phyloP scores from a whole-genome alignment of 2,329 filamentous ascomycete species.

The Fusarium algeriense region DNA sequence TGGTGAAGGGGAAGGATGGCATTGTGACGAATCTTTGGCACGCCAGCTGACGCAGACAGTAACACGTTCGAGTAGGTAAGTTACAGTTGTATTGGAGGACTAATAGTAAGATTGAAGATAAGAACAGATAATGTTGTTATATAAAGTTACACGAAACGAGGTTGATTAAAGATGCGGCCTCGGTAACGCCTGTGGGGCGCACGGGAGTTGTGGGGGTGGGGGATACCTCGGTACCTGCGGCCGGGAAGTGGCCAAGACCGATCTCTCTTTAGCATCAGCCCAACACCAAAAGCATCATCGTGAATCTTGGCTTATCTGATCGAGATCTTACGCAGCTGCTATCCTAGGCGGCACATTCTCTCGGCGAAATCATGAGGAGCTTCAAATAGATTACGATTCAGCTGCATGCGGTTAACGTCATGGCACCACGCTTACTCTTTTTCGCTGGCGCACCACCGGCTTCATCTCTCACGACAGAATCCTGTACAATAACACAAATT shows the following conservation, averaged over 20 bases:
- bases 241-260: conserved; percentile 30
- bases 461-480: conserved; percentile 45
- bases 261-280: conserved; percentile 12
- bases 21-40: conserved; percentile 7
- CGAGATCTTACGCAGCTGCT: not conserved
- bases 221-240: conserved; percentile 40
- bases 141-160: conserved; percentile 11
- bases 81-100: not conserved
- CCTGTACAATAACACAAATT: conserved; percentile 50
- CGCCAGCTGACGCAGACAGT: not conserved
- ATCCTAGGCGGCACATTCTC: not conserved
- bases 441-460: conserved; percentile 53
- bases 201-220: conserved; percentile 35
- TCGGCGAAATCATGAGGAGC: conserved; percentile 5
- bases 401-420: conserved; percentile 7
- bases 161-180: conserved; percentile 27
- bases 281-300: not conserved
- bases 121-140: not conserved
- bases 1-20: conserved; percentile 62
- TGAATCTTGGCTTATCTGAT: conserved; percentile 12
- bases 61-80: too few relatives aligned
- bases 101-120: not conserved
- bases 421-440: conserved; percentile 54
- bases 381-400: not conserved
- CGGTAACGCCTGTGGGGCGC: conserved; percentile 28